These are phyloP conservation scores for Alliaria petiolata DNA, from an alignment of 345 rosid species.

Conservation along the genomic window DNA sequence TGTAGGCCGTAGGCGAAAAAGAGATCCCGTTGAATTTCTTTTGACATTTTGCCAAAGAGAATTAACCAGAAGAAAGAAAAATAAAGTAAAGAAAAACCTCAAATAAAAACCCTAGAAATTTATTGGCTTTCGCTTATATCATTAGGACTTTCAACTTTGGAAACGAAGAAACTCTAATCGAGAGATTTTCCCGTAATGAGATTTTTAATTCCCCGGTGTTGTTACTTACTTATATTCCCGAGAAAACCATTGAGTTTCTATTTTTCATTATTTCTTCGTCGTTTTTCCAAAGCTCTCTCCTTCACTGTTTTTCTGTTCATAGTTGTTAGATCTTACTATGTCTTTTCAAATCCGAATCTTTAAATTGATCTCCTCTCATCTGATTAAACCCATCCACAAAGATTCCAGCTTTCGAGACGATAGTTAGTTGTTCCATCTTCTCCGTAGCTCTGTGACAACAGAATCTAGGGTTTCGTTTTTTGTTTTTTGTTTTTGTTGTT, in stretches of 20 bases:
- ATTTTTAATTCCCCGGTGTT: background rate
- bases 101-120: background rate
- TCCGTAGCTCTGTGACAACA: slow-evolving; percentile 27
- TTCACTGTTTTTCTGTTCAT: slow-evolving; percentile 24
- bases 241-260: slow-evolving; percentile 12
- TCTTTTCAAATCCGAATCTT: slow-evolving; percentile 28
- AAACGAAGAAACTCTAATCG: background rate
- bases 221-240: slow-evolving; percentile 1
- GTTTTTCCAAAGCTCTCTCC: background rate
- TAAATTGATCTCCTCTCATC: slow-evolving; percentile 10
- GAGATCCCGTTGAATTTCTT: slow-evolving; percentile 7
- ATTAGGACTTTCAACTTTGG: slow-evolving; percentile 7
- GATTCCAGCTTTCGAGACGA: slow-evolving; percentile 15
- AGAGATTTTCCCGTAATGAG: background rate
- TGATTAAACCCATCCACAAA: slow-evolving; percentile 4
- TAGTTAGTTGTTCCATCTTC: slow-evolving; percentile 23
- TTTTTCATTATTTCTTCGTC: background rate
- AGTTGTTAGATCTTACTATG: slow-evolving; percentile 31
- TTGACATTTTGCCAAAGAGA: slow-evolving; percentile 5
- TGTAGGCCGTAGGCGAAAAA: slow-evolving; percentile 12
- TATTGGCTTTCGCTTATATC: background rate
- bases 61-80: too few species aligned
- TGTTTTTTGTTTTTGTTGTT: background rate
- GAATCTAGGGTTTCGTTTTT: slow-evolving; percentile 27
- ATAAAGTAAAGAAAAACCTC: background rate